These are phyloP conservation scores for Candida sp. DNA, from an alignment of 1,139 yeast species.

Conservation along the genomic window DNA sequence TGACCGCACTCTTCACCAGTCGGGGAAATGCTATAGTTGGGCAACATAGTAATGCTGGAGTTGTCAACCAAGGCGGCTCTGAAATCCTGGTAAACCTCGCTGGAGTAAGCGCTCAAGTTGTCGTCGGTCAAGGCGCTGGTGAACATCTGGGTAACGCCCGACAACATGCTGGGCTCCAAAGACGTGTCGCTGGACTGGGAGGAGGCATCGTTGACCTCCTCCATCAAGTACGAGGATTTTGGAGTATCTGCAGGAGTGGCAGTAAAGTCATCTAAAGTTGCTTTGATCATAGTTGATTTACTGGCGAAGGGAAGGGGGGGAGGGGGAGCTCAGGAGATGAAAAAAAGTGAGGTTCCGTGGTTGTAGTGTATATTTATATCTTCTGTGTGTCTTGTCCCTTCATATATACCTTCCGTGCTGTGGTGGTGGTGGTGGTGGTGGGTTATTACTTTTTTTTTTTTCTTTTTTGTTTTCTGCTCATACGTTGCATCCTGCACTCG, in stretches of 20 bases:
- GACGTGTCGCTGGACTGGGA: conserved; percentile 8
- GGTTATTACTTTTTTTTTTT: too few species aligned
- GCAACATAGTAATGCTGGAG: conserved; percentile 48
- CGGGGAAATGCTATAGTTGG: conserved; percentile 46
- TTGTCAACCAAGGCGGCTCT: conserved; percentile 32
- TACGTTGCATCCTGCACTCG: too few species aligned
- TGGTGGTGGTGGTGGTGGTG: too few species aligned
- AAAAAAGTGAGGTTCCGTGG: too few species aligned
- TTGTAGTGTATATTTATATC: too few species aligned
- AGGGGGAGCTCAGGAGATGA: too few species aligned
- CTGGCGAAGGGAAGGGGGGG: too few species aligned
- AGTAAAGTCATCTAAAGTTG: neutral
- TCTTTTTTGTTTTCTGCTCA: too few species aligned
- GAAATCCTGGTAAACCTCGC: conserved; percentile 24
- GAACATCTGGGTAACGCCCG: conserved; percentile 14
- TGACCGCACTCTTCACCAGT: conserved; percentile 48
- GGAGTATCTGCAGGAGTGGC: conserved; percentile 4
- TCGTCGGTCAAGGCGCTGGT: conserved; percentile 14
- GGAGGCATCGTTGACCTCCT: conserved; percentile 2
- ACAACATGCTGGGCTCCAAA: conserved; percentile 6
- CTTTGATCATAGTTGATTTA: neutral
- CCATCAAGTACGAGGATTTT: conserved; percentile 1
- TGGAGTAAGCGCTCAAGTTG: conserved; percentile 18
- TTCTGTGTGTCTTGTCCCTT: too few species aligned
- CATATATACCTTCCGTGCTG: too few species aligned